A percentile compares a stretch with the other conserved stretches of the same genome.
Evolutionary conservation across 169 alveolate species (phyloP).

Genomic region (Plasmodium vivax): DNA sequence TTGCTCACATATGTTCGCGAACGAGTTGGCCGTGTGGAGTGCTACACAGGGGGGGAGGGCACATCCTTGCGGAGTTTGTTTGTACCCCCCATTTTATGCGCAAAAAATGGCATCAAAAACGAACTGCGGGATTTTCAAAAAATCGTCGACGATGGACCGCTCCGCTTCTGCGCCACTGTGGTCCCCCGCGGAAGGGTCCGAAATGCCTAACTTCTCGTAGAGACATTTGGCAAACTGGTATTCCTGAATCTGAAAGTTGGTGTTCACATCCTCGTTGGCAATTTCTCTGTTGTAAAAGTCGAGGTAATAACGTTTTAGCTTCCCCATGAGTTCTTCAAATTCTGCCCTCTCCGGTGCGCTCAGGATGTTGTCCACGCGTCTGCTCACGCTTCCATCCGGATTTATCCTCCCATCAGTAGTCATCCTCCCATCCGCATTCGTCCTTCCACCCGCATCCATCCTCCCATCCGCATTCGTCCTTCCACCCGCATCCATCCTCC

Average conservation of each 20-base stretch:
- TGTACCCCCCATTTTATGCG: constrained; percentile 2
- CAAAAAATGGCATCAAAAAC: constrained; percentile 50
- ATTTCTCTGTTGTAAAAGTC: constrained; percentile 55
- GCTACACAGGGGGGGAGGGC: background rate
- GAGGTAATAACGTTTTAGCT: constrained; percentile 19
- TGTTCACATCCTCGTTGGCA: constrained; percentile 35
- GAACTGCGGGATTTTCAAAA: constrained; percentile 40
- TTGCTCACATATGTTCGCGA: background rate
- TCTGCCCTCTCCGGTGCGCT: constrained; percentile 32
- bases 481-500: background rate
- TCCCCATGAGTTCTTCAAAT: constrained; percentile 28
- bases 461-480: background rate
- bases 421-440: too few relatives aligned
- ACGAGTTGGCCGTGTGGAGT: background rate
- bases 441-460: too few relatives aligned
- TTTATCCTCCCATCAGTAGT: too few relatives aligned
- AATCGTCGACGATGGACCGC: background rate
- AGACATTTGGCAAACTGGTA: constrained; percentile 28
- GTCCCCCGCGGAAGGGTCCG: background rate
- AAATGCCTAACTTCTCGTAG: constrained; percentile 54
- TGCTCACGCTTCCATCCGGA: background rate
- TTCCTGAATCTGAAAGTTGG: constrained; percentile 37
- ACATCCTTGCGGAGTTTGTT: background rate
- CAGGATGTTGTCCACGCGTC: constrained; percentile 13
- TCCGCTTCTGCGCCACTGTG: background rate